phyloP scores from a whole-genome alignment of 2,329 filamentous ascomycete species.

The Pseudogymnoascus sp. region DNA sequence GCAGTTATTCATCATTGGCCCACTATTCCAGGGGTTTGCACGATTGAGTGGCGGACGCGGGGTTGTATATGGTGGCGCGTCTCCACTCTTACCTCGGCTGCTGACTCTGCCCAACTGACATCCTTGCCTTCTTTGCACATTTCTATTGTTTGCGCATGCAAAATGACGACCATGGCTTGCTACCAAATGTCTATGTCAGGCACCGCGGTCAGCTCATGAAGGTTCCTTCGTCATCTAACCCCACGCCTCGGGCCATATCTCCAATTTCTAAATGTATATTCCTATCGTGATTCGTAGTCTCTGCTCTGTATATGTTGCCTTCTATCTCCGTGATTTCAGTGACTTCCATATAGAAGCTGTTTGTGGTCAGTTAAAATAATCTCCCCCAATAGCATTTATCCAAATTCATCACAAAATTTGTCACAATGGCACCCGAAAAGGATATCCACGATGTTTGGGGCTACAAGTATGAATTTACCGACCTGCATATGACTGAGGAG shows the following conservation, averaged over 20 bases:
- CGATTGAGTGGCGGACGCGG: not conserved
- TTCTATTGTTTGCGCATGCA: not conserved
- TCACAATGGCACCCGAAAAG: not conserved
- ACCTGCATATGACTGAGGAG: constrained; percentile 49
- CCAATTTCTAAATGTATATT: not conserved
- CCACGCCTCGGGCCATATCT: constrained; percentile 3
- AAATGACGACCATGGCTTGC: not conserved
- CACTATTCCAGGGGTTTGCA: not conserved
- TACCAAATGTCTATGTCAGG: constrained; percentile 1
- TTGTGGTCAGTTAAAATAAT: not conserved
- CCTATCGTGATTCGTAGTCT: not conserved
- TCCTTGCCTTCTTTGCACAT: not conserved
- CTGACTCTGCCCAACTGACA: not conserved
- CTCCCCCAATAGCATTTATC: not conserved
- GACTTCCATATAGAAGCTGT: not conserved
- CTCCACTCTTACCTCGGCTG: not conserved
- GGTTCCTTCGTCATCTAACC: not conserved
- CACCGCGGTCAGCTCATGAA: not conserved
- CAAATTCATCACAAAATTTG: not conserved
- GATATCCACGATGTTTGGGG: constrained; percentile 38
- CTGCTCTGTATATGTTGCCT: not conserved
- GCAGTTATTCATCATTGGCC: not conserved
- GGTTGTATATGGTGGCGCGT: constrained; percentile 1
- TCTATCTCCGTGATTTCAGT: not conserved
- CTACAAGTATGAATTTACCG: constrained; percentile 58